Base-by-base conservation (phyloP, 257 asterid genomes). In the Solanum rostratum region DNA sequence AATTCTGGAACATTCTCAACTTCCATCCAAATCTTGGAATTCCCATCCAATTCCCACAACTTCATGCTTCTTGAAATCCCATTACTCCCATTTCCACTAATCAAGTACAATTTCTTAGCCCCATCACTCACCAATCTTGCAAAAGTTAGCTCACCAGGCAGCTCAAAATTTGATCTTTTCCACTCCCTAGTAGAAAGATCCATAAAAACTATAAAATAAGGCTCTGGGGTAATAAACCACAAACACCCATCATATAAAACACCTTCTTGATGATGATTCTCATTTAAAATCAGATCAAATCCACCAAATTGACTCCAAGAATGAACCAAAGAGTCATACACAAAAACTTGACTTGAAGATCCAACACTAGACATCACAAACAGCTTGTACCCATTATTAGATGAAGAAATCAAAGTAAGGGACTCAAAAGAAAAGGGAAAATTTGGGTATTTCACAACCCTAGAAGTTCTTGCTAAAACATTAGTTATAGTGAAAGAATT, bases 61-160 rank as follows among this genome's bases (percentile, higher is more conserved):
- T 89, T 94, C 85, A 94, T 85, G 24, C 92, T 93, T 65, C 92
- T 90, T 39, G 96, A 91, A 16, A 94, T 94, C 84, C 97, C 98
- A 78, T 85, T 85, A 0, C 33, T 66, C 20, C 98, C 98, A 12
- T 88, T 87, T 55, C 98, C 98, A n/a, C 97, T 97, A 8, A 93
- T 68, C 90, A 94, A 7, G 90, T 88, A 94, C 65, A 94, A 20
- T 76, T 84, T 91, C 71, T 62, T 62, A 18, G 50, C 86, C 0
- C 88, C 92, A 16, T 88, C 92, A 55, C 92, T 89, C 5, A 83
- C 93, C 83, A 94, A 59, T 39, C 96, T 89, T 0, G 74, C 90
- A 85, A 94, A 94, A 6, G 90, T 89, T 50, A 93, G 88, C 10
- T 86, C 88, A 5, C 13, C 37, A 18, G 96, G 93, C 10, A 91